Evolutionary conservation across 2,329 filamentous ascomycete species (phyloP), one percentile per base, ranked within the genome.

Genomic region (Domatiomyces globalis): DNA sequence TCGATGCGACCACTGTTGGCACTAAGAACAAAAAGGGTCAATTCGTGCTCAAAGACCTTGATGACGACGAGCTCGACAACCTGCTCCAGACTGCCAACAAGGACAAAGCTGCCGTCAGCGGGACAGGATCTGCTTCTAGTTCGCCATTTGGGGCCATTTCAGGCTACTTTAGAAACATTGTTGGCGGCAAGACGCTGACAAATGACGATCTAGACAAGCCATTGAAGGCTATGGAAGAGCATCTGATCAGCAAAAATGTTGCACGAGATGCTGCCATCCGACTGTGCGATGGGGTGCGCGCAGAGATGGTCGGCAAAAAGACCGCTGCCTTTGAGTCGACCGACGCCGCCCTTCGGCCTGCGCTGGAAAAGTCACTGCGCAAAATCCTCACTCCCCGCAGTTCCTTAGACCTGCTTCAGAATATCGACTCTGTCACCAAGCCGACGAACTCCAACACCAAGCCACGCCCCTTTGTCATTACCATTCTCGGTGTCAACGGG

Each of bases 341-440:
- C 63, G 87, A 90, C 68, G 72, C 84, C 43, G 87, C 83, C 54
- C 84, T 98, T 58, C 84, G 84, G 60, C 78, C 82, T 39, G 87
- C 89, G 29, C 94, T 95, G 82, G 86, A 95, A 68, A 84, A 85
- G 18, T 94, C 92, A 2, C 77, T 98, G 33, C 87, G 84, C 53
- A 94, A 94, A 68, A 96, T 98, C 67, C 80, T 98, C 48, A 98
- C 92, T 0, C 94, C 94, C 0, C 95, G 90, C 1, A 89, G 85
- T 5, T 96, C 90, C 2, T 78, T 96, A 57, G 92, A 98, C 68
- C 80, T 98, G 47, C 81, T 98, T 46, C 87, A 89, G 61, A 88
- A 95, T 66, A 96, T 98, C 60, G 83, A 90, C 63, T 78, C 83
- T 45, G 80, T 94, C 55, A 83, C 81, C 5, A 74, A 79, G 9